Conservation (phyloP, 2,329 filamentous ascomycete genomes). For the Talaromyces piceae region DNA sequence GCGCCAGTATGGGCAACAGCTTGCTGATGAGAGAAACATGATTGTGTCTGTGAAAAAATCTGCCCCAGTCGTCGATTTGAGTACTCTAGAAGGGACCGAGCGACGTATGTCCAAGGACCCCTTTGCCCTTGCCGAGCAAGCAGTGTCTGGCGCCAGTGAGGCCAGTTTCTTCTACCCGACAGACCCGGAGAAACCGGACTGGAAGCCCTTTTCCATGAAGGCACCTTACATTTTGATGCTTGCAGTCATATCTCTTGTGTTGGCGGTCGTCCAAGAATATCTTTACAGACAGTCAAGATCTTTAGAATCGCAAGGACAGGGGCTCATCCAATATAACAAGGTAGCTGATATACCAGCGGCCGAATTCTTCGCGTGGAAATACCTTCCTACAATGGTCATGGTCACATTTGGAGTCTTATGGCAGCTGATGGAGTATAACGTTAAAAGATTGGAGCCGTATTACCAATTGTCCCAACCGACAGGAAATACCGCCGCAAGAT, state of each 20-base stretch:
- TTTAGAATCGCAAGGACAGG: conserved; percentile 26
- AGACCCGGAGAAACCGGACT: conserved; percentile 28
- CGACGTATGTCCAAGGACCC: not conserved
- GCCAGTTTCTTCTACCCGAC: conserved; percentile 27
- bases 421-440: conserved; percentile 45
- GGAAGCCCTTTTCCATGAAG: conserved; percentile 29
- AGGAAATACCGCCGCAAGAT: conserved; percentile 26
- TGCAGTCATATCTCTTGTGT: conserved; percentile 20
- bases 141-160: conserved; percentile 21
- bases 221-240: conserved; percentile 24
- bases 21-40: conserved; percentile 36
- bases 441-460: conserved; percentile 44
- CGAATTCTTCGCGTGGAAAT: conserved; percentile 32
- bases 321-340: conserved; percentile 22
- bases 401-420: conserved; percentile 44
- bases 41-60: conserved; percentile 38
- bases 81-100: conserved; percentile 27
- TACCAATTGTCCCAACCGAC: conserved; percentile 34
- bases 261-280: conserved; percentile 28
- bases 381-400: conserved; percentile 40
- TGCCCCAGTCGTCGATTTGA: conserved; percentile 33
- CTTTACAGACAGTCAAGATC: conserved; percentile 23
- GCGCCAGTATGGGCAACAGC: conserved; percentile 31
- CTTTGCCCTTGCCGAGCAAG: not conserved
- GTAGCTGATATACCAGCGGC: conserved; percentile 20